These are phyloP conservation scores for Ceratobasidium sp. DNA, from an alignment of 1,284 basidiomycete genomes.

Conservation along the genomic window DNA sequence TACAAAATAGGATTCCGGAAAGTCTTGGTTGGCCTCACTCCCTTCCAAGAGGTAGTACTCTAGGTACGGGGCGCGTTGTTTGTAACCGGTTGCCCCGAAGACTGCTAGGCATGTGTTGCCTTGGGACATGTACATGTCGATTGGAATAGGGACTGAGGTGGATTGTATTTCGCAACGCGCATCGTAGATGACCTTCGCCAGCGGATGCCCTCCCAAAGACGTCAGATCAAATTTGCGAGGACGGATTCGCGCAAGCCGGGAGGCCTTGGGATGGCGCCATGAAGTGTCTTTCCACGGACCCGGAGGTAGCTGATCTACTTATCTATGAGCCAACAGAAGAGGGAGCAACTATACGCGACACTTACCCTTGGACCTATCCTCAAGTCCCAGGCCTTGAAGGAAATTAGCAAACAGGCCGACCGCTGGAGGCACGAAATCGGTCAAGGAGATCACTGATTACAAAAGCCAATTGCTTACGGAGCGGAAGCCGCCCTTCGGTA, in stretches of 20 bases:
- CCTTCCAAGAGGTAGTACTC: background rate
- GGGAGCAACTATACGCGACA: too few species aligned
- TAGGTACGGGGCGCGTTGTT: slow-evolving; percentile 7
- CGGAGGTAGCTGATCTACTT: background rate
- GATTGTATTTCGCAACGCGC: slow-evolving; percentile 38
- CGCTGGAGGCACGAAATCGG: too few species aligned
- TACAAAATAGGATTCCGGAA: slow-evolving; percentile 2
- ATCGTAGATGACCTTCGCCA: slow-evolving; percentile 19
- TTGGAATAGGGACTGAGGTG: background rate
- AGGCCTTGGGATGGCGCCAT: background rate
- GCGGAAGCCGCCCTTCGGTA: too few species aligned
- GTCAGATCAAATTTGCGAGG: slow-evolving; percentile 11
- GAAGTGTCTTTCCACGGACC: background rate
- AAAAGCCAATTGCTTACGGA: too few species aligned
- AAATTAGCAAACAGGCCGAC: too few species aligned
- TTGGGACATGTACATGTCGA: background rate
- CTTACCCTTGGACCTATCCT: too few species aligned
- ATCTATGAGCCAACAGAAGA: too few species aligned
- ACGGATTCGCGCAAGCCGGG: slow-evolving; percentile 1
- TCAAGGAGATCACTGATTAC: background rate
- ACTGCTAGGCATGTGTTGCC: slow-evolving; percentile 18
- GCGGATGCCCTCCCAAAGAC: background rate
- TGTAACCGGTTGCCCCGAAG: slow-evolving; percentile 4
- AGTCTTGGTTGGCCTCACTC: background rate
- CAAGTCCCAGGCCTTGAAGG: too few species aligned